Evolutionary conservation across 371 early-diverging fungal species (phyloP).

Genomic region (Mortierella sp.): DNA sequence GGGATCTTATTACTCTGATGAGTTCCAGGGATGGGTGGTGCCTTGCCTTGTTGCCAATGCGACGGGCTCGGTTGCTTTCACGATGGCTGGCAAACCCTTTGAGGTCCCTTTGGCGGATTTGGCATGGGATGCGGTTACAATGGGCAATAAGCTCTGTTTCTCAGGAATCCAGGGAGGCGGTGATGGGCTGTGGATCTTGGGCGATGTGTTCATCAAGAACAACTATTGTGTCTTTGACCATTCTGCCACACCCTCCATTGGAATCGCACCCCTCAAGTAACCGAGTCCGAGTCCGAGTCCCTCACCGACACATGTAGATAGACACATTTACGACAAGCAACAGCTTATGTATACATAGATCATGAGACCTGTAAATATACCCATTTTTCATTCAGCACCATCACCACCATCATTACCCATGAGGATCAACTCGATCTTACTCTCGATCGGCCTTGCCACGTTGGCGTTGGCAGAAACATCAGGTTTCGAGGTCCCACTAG

Average conservation of each 20-base stretch:
- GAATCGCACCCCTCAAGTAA: constrained; percentile 21
- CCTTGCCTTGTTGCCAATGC: not conserved
- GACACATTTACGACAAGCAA: not conserved
- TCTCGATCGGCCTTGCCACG: not conserved
- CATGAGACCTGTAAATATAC: not conserved
- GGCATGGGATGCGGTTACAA: not conserved
- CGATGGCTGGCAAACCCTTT: constrained; percentile 6
- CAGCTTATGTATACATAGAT: not conserved
- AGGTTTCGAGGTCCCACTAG: constrained; percentile 16
- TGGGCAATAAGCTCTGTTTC: not conserved
- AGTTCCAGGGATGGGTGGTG: not conserved
- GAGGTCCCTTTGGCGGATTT: constrained; percentile 2
- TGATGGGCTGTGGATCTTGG: constrained; percentile 39
- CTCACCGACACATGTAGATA: not conserved
- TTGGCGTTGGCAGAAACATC: constrained; percentile 6
- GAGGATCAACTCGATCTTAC: not conserved
- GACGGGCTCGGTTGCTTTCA: not conserved
- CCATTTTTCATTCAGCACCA: not conserved
- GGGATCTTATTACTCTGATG: not conserved
- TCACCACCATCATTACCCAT: not conserved
- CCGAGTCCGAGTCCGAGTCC: too few relatives aligned
- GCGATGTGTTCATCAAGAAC: constrained; percentile 60
- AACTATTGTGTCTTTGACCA: constrained; percentile 59
- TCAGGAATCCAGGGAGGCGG: constrained; percentile 12
- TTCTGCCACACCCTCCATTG: not conserved